Percentiles rank a stretch among this genome's conserved stretches.
Evolutionary conservation across 768 basidiomycete genomes (phyloP).

Genomic region (Lactarius sanguifluus): DNA sequence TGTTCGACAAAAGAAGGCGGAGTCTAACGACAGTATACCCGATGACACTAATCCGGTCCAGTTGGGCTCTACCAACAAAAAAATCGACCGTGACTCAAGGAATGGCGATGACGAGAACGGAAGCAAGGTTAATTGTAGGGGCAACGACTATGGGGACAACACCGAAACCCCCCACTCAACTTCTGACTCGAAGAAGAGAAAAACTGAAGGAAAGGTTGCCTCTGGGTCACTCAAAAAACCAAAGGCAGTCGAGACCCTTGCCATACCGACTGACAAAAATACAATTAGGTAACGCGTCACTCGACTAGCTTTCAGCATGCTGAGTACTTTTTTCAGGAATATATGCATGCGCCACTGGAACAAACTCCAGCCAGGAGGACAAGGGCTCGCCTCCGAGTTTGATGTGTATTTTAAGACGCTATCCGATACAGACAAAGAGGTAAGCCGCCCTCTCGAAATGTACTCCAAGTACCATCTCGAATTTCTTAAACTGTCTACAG

Average conservation of each 20-base stretch:
- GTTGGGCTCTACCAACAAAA: background rate
- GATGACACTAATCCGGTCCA: background rate
- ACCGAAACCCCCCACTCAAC: background rate
- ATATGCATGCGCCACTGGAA: constrained; percentile 1
- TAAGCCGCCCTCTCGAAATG: background rate
- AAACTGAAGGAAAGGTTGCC: background rate
- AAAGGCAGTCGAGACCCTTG: background rate
- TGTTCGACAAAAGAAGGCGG: background rate
- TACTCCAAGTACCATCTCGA: constrained; percentile 32
- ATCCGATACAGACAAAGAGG: background rate
- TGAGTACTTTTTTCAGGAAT: background rate
- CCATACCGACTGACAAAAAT: background rate
- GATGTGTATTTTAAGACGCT: background rate
- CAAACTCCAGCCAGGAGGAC: background rate
- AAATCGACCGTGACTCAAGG: background rate
- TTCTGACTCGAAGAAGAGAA: background rate
- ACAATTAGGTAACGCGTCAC: background rate
- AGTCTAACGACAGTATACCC: background rate
- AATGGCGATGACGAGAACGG: background rate
- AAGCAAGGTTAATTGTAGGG: background rate
- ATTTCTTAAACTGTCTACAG: background rate
- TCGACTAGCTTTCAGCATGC: background rate
- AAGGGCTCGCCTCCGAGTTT: background rate
- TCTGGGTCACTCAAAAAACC: background rate
- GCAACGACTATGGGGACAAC: background rate